Evolutionary conservation across 805 yeast genomes (phyloP).

Genomic region (Yamadazyma kitorensis): DNA sequence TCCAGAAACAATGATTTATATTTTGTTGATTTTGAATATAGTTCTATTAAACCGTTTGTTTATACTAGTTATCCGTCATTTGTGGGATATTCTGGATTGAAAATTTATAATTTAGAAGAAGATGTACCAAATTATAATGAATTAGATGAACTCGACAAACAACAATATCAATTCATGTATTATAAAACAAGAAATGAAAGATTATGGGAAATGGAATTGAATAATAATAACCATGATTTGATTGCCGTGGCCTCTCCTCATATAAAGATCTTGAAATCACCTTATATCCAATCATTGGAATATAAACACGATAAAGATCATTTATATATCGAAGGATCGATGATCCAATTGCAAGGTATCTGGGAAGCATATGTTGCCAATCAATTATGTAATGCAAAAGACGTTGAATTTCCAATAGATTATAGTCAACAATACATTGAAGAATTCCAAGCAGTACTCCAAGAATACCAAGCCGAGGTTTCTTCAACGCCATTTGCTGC

Average conservation of each 20-base stretch:
- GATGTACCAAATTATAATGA: conserved; percentile 71
- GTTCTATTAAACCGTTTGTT: conserved; percentile 77
- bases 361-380: conserved; percentile 67
- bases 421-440: conserved; percentile 59
- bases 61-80: conserved; percentile 79
- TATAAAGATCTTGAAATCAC: conserved; percentile 64
- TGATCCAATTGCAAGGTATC: conserved; percentile 62
- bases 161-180: conserved; percentile 82
- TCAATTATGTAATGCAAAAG: conserved; percentile 47
- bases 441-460: conserved; percentile 54
- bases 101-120: conserved; percentile 69
- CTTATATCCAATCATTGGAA: conserved; percentile 60
- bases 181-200: conserved; percentile 89
- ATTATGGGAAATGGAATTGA: conserved; percentile 78
- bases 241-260: conserved; percentile 85
- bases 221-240: conserved; percentile 59
- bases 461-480: conserved; percentile 64
- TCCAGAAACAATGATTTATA: conserved; percentile 37
- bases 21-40: conserved; percentile 81
- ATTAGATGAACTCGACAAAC: conserved; percentile 69
- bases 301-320: conserved; percentile 57
- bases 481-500: conserved; percentile 80
- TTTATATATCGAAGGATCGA: conserved; percentile 61
- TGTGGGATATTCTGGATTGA: conserved; percentile 84
- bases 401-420: conserved; percentile 52